These are phyloP conservation scores for Boletus rex-veris DNA, from an alignment of 768 basidiomycete genomes.

Conservation along the genomic window DNA sequence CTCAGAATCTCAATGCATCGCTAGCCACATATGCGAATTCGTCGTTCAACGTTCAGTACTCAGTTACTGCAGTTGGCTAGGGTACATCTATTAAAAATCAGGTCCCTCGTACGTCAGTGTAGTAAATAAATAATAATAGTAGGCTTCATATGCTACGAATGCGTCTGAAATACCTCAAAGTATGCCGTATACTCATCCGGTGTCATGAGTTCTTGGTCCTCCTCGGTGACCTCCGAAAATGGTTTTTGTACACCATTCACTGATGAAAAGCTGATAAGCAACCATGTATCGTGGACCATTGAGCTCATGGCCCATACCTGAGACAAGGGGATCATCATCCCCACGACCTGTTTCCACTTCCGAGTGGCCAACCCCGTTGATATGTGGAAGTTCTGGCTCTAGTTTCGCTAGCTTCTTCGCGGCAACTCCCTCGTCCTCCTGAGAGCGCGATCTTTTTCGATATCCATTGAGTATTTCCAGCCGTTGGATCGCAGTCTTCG, in stretches of 20 bases:
- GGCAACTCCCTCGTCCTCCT: constrained; percentile 48
- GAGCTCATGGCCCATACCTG: constrained; percentile 44
- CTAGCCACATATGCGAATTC: neutral
- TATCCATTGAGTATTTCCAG: constrained; percentile 69
- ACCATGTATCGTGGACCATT: neutral
- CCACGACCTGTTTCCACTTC: constrained; percentile 1
- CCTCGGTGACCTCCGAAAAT: constrained; percentile 83
- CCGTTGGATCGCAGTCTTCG: constrained; percentile 62
- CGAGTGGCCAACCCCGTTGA: constrained; percentile 9
- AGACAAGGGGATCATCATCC: constrained; percentile 60
- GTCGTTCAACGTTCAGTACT: too few species aligned
- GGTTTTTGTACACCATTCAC: constrained; percentile 74
- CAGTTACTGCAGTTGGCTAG: constrained; percentile 10
- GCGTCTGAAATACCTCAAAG: constrained; percentile 64
- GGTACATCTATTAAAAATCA: constrained; percentile 17
- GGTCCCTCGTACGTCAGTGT: constrained; percentile 10
- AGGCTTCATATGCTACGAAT: constrained; percentile 16
- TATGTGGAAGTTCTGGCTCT: constrained; percentile 30
- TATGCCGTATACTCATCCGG: constrained; percentile 87
- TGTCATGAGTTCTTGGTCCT: constrained; percentile 90
- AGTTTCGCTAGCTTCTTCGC: constrained; percentile 42
- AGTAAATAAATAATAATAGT: constrained; percentile 3
- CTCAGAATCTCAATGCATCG: too few species aligned
- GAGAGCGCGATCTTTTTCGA: constrained; percentile 68
- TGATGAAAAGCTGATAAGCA: constrained; percentile 25